A percentile compares a stretch with the other conserved stretches of the same genome.
Conservation (phyloP, 495 filamentous ascomycete species). For the Tirmania nivea region DNA sequence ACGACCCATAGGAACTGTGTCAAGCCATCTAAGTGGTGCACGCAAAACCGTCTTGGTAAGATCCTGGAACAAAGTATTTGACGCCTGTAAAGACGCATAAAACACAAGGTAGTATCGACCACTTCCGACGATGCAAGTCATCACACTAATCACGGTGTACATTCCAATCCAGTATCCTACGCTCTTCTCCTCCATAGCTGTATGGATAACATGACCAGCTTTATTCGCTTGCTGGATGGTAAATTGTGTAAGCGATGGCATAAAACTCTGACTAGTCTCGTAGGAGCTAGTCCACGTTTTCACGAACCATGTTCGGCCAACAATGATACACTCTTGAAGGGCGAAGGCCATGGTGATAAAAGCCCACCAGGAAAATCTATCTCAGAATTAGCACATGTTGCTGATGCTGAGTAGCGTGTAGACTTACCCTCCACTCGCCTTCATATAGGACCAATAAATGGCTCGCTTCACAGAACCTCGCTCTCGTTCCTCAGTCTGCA, state of each 20-base stretch:
- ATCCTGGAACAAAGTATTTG: slow-evolving; percentile 39
- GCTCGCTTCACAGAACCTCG: slow-evolving; percentile 37
- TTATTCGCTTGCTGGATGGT: slow-evolving; percentile 3
- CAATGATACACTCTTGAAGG: slow-evolving; percentile 26
- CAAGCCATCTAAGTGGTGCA: slow-evolving; percentile 53
- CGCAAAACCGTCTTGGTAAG: slow-evolving; percentile 44
- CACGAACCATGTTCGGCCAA: slow-evolving; percentile 24
- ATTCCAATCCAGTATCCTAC: slow-evolving; percentile 43
- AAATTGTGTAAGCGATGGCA: slow-evolving; percentile 6
- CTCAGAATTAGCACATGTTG: neutral
- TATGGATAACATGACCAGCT: slow-evolving; percentile 1
- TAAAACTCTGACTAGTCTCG: neutral
- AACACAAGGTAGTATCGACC: slow-evolving; percentile 37
- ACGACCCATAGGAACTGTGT: slow-evolving; percentile 58
- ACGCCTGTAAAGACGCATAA: slow-evolving; percentile 37
- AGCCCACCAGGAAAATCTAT: slow-evolving; percentile 32
- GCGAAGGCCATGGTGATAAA: slow-evolving; percentile 32
- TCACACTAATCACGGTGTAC: slow-evolving; percentile 40
- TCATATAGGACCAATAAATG: slow-evolving; percentile 44
- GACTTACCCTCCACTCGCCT: slow-evolving; percentile 37
- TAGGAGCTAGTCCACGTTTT: slow-evolving; percentile 15
- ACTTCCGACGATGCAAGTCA: slow-evolving; percentile 33
- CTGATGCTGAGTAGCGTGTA: neutral
- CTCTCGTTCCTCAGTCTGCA: slow-evolving; percentile 50
- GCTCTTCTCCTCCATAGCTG: slow-evolving; percentile 10